Evolutionary conservation across 306 rosid genomes (phyloP), one percentile per base, ranked within the genome.

Genomic region (Gleditsia sinensis): DNA sequence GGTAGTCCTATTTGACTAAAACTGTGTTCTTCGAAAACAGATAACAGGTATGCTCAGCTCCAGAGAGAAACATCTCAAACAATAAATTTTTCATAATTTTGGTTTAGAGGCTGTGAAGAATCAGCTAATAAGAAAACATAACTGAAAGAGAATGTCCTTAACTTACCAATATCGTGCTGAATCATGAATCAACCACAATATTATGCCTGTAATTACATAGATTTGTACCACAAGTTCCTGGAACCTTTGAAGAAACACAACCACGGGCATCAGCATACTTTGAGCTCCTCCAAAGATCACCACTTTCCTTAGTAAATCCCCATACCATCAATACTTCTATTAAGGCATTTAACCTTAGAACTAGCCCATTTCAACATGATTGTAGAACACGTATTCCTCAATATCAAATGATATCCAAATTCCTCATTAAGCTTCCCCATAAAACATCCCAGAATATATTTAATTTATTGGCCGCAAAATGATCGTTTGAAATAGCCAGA

Each of bases 21-120:
- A 8, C 20, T 50, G 68, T 32, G 17, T 74, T 48, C 17, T 65
- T 46, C 25, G 16, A 14, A 75, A 30, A 53, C 46, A 33, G 54
- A 59, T 57, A 43, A 62, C 42, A 68, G 69, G 17, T n/a, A 23
- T n/a, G 43, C 70, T 75, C 72, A 40, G 36, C 67, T 30, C 80
- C 45, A 50, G 49, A 32, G 32, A 30, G 43, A 32, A 36, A 79
- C 39, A 21, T 42, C 53, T 53, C 53, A 45, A 50, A 40, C 32
- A 28, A 28, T 1, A 49, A n/a, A n/a, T 19, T 49, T 24, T 19
- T 49, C 55, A 49, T n/a, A 49, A 5, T 17, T 17, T 6, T 49
- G 56, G 53, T 37, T 23, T 39, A 55, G 70, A 74, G 36, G 51
- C 53, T 20, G 43, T 48, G 60, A 39, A 50, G 66, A 60, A 75